Conservation (phyloP, 257 asterid genomes). For the Solanum dulcamara region DNA sequence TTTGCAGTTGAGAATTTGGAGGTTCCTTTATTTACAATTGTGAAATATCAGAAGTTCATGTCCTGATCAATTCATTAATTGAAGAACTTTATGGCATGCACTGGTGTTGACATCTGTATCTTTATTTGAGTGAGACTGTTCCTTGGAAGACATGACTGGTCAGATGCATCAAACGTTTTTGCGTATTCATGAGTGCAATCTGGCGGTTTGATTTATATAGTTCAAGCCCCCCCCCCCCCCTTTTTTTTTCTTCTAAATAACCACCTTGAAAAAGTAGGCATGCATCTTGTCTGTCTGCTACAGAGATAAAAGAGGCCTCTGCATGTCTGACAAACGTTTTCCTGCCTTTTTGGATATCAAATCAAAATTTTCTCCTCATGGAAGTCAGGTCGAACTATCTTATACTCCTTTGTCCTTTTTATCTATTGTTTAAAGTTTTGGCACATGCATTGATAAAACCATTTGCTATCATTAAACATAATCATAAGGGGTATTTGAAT, state of each 20-base stretch:
- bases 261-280: neutral
- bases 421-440: neutral
- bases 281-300: neutral
- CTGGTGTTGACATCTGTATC: neutral
- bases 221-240: neutral
- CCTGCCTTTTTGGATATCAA: neutral
- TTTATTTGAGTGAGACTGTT: neutral
- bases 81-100: neutral
- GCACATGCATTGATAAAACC: neutral
- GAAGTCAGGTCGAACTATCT: neutral
- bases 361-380: neutral
- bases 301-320: neutral
- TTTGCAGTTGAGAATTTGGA: slow-evolving; percentile 51
- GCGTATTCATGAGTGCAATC: neutral
- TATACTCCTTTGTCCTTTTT: neutral
- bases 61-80: neutral
- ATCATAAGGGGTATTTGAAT: neutral
- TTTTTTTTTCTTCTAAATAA: neutral
- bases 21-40: slow-evolving; percentile 24
- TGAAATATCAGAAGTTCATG: neutral
- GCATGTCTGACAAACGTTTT: neutral
- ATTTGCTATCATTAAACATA: neutral
- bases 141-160: neutral
- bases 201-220: neutral
- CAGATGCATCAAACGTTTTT: neutral